Percentiles rank a stretch among this genome's conserved stretches.
phyloP scores from a whole-genome alignment of 2,329 filamentous ascomycete genomes.

The Didymella keratinophila region DNA sequence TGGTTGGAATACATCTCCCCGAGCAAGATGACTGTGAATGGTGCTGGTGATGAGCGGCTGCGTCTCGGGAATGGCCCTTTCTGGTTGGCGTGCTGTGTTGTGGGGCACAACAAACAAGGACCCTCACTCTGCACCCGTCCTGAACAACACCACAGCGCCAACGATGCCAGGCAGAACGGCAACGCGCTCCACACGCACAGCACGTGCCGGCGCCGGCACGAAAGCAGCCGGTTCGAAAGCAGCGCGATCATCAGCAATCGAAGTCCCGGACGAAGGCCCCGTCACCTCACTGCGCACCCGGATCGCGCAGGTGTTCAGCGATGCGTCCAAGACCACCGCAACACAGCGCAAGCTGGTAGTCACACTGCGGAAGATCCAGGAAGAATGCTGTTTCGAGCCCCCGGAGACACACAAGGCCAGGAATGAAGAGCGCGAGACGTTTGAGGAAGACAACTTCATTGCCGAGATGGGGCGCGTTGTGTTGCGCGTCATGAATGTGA shows the following conservation, averaged over 20 bases:
- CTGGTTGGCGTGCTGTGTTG: not conserved
- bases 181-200: conserved; percentile 50
- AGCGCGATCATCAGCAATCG: conserved; percentile 55
- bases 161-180: conserved; percentile 59
- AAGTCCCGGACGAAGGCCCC: conserved; percentile 74
- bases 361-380: conserved; percentile 87
- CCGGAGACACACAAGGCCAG: conserved; percentile 54
- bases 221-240: conserved; percentile 51
- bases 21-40: too few relatives aligned
- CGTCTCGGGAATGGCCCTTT: too few relatives aligned
- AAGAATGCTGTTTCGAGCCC: conserved; percentile 73
- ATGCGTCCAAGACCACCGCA: conserved; percentile 83
- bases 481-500: conserved; percentile 81
- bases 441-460: conserved; percentile 88
- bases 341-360: conserved; percentile 90
- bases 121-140: not conserved
- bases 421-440: conserved; percentile 64
- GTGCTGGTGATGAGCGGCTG: too few relatives aligned
- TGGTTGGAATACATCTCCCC: too few relatives aligned
- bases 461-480: conserved; percentile 84
- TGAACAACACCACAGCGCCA: conserved; percentile 5
- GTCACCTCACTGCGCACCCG: conserved; percentile 75
- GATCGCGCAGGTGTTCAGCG: conserved; percentile 67
- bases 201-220: conserved; percentile 40
- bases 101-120: conserved; percentile 8